Conservation (phyloP, 2,329 filamentous ascomycete genomes). For the Calycina herbarum region DNA sequence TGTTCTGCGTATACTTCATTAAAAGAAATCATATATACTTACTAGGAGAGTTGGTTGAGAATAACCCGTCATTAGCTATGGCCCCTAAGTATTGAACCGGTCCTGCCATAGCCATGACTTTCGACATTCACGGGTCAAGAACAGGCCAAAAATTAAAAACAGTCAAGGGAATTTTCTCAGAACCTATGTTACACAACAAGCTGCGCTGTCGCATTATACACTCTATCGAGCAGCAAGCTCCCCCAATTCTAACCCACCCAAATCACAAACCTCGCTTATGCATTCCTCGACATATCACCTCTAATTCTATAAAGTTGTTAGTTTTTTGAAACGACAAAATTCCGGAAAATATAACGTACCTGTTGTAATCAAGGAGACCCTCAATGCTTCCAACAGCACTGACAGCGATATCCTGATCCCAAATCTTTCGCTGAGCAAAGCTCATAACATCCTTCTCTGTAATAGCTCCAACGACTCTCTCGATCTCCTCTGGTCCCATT, state of each 20-base stretch:
- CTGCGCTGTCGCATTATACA: constrained; percentile 37
- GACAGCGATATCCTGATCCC: constrained; percentile 96
- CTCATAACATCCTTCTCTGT: constrained; percentile 96
- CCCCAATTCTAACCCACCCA: constrained; percentile 19
- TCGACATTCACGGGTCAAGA: not conserved
- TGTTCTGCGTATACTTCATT: too few species aligned
- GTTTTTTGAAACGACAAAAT: not conserved
- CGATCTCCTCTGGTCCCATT: constrained; percentile 89
- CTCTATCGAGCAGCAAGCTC: constrained; percentile 31
- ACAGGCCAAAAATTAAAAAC: not conserved
- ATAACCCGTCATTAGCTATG: too few species aligned
- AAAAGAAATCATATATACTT: too few species aligned
- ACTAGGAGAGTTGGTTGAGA: too few species aligned
- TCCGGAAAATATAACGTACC: constrained; percentile 8
- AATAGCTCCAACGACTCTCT: constrained; percentile 84
- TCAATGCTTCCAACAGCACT: constrained; percentile 92
- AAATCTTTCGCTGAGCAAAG: constrained; percentile 91
- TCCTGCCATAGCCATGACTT: too few species aligned
- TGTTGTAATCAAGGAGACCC: constrained; percentile 46
- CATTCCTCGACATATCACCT: constrained; percentile 52
- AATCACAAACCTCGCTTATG: not conserved
- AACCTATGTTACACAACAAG: constrained; percentile 38
- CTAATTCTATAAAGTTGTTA: constrained; percentile 57
- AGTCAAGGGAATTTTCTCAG: constrained; percentile 25
- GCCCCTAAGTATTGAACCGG: too few species aligned